phyloP scores from a whole-genome alignment of 2,329 filamentous ascomycete species.

The Trichoderma aggressivum region DNA sequence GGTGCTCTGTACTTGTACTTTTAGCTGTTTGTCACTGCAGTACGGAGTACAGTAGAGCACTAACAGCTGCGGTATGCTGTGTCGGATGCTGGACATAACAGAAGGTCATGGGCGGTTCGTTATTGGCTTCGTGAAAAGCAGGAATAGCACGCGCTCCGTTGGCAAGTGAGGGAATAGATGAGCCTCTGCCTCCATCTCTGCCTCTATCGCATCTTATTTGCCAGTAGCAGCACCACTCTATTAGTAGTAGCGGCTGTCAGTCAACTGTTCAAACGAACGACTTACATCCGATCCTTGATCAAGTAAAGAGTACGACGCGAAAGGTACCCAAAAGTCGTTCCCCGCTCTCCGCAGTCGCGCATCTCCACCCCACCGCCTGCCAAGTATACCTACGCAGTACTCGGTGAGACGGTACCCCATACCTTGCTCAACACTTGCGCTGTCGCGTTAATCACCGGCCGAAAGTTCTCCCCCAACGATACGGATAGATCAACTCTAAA shows the following conservation, averaged over 20 bases:
- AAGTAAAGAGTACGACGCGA: background rate
- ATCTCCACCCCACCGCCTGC: background rate
- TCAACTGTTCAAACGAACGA: background rate
- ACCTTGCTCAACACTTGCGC: background rate
- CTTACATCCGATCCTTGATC: background rate
- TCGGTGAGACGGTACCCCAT: conserved; percentile 12
- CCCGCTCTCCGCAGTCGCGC: background rate
- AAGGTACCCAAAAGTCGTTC: conserved; percentile 5
- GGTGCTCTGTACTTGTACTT: background rate
- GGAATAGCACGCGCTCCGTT: background rate
- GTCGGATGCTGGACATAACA: background rate
- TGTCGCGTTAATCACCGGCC: conserved; percentile 4
- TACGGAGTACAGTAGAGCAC: too few relatives aligned
- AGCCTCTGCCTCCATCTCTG: background rate
- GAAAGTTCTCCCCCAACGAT: conserved; percentile 4
- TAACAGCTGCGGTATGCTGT: background rate
- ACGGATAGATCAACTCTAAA: background rate
- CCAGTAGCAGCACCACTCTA: too few relatives aligned
- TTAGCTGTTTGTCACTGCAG: background rate
- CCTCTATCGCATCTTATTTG: background rate
- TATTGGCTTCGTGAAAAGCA: background rate
- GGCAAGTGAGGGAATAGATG: background rate
- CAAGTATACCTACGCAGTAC: background rate
- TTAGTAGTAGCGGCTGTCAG: too few relatives aligned
- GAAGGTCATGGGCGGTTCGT: background rate